Evolutionary conservation across 2,329 filamentous ascomycete species (phyloP).

Genomic region (Ophiocordyceps camponoti-leonardi): DNA sequence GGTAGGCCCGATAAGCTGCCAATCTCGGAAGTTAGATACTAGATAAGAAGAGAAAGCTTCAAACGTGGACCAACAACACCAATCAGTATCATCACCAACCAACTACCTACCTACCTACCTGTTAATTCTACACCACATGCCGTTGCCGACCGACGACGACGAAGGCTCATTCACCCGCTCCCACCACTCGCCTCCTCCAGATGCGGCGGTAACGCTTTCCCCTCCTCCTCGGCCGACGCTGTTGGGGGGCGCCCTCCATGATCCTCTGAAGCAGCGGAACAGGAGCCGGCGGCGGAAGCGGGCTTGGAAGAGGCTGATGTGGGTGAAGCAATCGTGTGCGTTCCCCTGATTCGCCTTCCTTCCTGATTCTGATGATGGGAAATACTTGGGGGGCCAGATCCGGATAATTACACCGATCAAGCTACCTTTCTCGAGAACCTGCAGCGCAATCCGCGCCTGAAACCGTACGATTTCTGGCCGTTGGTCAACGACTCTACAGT

Average conservation of each 20-base stretch:
- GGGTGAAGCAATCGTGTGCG: slow-evolving; percentile 91
- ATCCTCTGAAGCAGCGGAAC: not conserved
- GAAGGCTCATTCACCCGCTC: too few species aligned
- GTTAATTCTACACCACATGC: too few species aligned
- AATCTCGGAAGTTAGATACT: too few species aligned
- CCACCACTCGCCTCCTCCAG: too few species aligned
- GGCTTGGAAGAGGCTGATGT: slow-evolving; percentile 88
- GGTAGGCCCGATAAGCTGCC: too few species aligned
- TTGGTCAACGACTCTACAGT: slow-evolving; percentile 89
- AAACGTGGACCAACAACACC: too few species aligned
- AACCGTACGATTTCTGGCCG: slow-evolving; percentile 97
- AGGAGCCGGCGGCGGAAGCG: slow-evolving; percentile 52
- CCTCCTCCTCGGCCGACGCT: too few species aligned
- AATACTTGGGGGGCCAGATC: slow-evolving; percentile 34
- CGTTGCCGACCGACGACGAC: too few species aligned
- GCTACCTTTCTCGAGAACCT: slow-evolving; percentile 92
- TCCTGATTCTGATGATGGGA: not conserved
- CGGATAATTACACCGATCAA: slow-evolving; percentile 98
- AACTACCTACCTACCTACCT: too few species aligned
- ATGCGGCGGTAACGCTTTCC: too few species aligned
- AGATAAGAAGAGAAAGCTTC: too few species aligned
- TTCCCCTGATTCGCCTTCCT: slow-evolving; percentile 3
- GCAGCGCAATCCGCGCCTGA: slow-evolving; percentile 80
- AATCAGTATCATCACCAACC: too few species aligned
- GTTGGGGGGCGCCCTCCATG: slow-evolving; percentile 7